A percentile compares a stretch with the other conserved stretches of the same genome.
Evolutionary conservation across 192 early-diverging fungal species (phyloP).

Genomic region (Martensiomyces pterosporus): DNA sequence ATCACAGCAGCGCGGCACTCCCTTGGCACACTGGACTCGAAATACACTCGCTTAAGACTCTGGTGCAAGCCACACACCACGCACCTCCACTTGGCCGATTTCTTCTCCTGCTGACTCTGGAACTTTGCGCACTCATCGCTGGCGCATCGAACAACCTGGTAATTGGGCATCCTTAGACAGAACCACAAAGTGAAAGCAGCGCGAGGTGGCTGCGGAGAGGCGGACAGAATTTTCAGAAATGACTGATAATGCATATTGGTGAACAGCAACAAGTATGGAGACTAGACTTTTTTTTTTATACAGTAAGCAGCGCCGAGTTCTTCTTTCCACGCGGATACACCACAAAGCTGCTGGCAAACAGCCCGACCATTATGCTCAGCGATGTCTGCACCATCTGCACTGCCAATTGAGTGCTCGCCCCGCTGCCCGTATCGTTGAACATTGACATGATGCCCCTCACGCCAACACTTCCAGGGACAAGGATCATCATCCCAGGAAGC

Average conservation of each 20-base stretch:
- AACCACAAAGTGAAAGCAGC: too few relatives aligned
- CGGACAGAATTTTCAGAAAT: too few relatives aligned
- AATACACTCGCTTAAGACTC: conserved; percentile 37
- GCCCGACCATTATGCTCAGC: conserved; percentile 59
- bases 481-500: conserved; percentile 73
- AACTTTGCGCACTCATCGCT: conserved; percentile 37
- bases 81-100: conserved; percentile 41
- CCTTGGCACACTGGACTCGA: conserved; percentile 33
- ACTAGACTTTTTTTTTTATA: too few relatives aligned
- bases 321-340: conserved; percentile 51
- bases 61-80: conserved; percentile 50
- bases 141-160: conserved; percentile 47
- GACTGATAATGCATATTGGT: too few relatives aligned
- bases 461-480: conserved; percentile 76
- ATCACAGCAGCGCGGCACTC: conserved; percentile 38
- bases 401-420: conserved; percentile 37
- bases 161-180: conserved; percentile 27
- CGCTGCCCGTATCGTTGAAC: conserved; percentile 40
- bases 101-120: conserved; percentile 52
- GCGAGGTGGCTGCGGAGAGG: too few relatives aligned
- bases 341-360: conserved; percentile 61
- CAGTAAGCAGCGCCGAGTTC: conserved; percentile 36
- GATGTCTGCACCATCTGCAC: conserved; percentile 53
- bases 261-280: too few relatives aligned
- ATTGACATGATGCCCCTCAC: conserved; percentile 59